Base-by-base conservation (phyloP, 495 filamentous ascomycete species). In the Oidiodendron maius region DNA sequence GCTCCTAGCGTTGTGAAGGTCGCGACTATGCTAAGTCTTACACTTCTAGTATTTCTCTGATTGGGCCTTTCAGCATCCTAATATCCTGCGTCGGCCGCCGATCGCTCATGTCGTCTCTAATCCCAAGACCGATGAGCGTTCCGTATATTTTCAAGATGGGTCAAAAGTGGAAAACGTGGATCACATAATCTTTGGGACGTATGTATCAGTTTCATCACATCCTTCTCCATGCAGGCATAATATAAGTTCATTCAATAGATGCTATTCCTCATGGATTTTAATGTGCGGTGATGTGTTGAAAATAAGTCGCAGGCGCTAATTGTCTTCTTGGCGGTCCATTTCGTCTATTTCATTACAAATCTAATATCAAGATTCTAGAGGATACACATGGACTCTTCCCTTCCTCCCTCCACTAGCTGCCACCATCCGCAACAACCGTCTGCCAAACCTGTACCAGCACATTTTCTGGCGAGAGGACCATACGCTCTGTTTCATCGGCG, bases 101-200 rank as follows among this genome's bases (percentile, higher is more conserved):
- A 55, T 57, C 70, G 40, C 35, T 21, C 3, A 69, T 22, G 67
- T 70, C 25, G 71, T 76, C 40, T 44, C 48, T 9, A 52, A 41
- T 1, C 46, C 61, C 0, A 62, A 64, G 18, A 47, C 61, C 3
- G 61, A 63, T 2, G 62, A 57, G 46, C 58, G 68, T 10, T 65
- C 68, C 5, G 61, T 70, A 3, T 51, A 72, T 46, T 71, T 82
- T 42, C 67, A 69, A 40, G 71, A 80, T 44, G 76, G 75, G 13
- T 67, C 55, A 4, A 68, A 55, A 2, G 63, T 78, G 34, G 52
- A 66, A 1, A 56, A 69, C 3, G 71, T 80, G 5, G 77, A 82
- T 54, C 53, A 77, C 51, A 68, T 82, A 39, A 72, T 81, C 44
- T 74, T 82, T 41, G 77, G 72, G 16, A 80, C 77, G n/a, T n/a